phyloP scores from a whole-genome alignment of 2,329 filamentous ascomycete genomes.

The Pseudogymnoascus sp. region DNA sequence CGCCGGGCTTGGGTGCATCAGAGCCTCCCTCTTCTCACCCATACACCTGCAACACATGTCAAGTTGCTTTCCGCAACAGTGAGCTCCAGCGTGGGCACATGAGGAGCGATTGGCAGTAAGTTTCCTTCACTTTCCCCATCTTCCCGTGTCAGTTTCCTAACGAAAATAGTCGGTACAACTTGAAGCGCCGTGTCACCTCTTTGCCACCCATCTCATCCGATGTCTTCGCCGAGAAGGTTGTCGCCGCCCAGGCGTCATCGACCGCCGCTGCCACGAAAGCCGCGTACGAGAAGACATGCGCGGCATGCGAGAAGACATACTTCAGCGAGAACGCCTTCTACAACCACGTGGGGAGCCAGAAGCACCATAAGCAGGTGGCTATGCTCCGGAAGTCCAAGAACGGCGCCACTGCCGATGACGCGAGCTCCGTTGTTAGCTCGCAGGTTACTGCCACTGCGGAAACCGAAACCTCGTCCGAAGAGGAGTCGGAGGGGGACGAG shows the following conservation, averaged over 20 bases:
- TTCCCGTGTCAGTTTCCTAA: constrained; percentile 16
- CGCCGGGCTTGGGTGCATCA: constrained; percentile 15
- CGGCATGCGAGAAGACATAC: constrained; percentile 81
- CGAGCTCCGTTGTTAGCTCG: constrained; percentile 70
- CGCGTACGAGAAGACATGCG: constrained; percentile 75
- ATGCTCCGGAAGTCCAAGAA: constrained; percentile 32
- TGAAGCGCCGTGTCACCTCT: constrained; percentile 87
- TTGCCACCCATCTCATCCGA: constrained; percentile 87
- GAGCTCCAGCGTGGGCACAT: constrained; percentile 92
- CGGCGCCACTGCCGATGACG: constrained; percentile 47
- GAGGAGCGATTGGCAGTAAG: constrained; percentile 98
- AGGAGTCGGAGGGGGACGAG: constrained; percentile 65
- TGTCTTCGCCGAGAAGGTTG: constrained; percentile 89
- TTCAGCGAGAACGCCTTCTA: constrained; percentile 93
- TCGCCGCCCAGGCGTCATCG: constrained; percentile 78
- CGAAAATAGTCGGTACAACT: constrained; percentile 69
- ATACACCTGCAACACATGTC: constrained; percentile 97
- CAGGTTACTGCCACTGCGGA: constrained; percentile 26
- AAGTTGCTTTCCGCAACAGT: constrained; percentile 90
- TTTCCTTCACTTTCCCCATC: constrained; percentile 24
- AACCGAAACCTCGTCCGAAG: constrained; percentile 51
- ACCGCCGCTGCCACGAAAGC: constrained; percentile 81
- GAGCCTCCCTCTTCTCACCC: constrained; percentile 55
- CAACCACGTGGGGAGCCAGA: constrained; percentile 85
- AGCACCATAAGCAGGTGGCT: constrained; percentile 67